These are phyloP conservation scores for Boletus reticuloceps DNA, from an alignment of 768 basidiomycete genomes.

Conservation along the genomic window DNA sequence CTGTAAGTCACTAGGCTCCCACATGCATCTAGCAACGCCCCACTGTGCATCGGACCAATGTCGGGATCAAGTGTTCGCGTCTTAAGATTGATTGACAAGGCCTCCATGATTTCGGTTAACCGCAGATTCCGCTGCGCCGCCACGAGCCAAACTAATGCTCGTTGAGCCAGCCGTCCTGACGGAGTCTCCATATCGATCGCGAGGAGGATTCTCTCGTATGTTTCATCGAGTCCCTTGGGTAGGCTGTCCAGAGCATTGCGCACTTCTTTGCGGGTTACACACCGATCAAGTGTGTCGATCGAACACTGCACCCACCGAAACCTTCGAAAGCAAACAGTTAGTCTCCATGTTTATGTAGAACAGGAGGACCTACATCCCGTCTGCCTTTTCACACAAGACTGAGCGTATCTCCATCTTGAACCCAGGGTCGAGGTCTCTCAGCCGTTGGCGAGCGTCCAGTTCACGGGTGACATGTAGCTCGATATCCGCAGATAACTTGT, in stretches of 20 bases:
- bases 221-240: slow-evolving; percentile 1
- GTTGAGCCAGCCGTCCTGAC: background rate
- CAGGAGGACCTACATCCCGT: background rate
- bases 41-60: slow-evolving; percentile 1
- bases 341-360: background rate
- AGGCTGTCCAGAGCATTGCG: background rate
- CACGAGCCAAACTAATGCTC: slow-evolving; percentile 1
- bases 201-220: slow-evolving; percentile 3
- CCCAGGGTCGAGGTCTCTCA: background rate
- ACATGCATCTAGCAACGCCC: slow-evolving; percentile 3
- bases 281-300: background rate
- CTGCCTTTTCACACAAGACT: background rate
- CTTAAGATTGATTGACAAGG: background rate
- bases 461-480: background rate
- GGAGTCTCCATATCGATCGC: background rate
- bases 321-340: background rate
- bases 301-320: slow-evolving; percentile 5
- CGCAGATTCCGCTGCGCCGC: background rate
- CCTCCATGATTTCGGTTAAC: background rate
- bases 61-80: background rate
- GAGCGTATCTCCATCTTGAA: background rate
- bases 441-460: background rate
- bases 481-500: background rate
- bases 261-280: background rate
- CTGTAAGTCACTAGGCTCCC: slow-evolving; percentile 5